Conservation (phyloP, 345 rosid species). For the Brassica carinata region DNA sequence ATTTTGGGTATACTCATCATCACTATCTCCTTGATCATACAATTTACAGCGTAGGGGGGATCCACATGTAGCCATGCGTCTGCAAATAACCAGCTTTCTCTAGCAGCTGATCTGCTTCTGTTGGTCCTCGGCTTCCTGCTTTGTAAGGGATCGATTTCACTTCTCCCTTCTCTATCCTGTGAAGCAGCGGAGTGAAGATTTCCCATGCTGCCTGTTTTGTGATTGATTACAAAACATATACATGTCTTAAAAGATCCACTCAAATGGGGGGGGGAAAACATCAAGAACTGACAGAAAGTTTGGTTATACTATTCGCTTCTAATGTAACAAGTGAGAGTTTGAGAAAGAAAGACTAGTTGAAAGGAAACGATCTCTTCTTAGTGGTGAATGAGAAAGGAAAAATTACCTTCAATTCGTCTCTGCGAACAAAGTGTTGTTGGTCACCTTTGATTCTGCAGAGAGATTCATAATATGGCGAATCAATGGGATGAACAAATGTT, state of each 20-base stretch:
- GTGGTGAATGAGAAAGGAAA: not conserved
- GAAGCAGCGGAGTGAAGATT: conserved; percentile 94
- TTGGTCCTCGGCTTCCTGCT: conserved; percentile 93
- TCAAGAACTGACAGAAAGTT: not conserved
- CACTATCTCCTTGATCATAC: not conserved
- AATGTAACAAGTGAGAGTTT: too few species aligned
- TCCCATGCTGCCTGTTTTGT: conserved; percentile 89
- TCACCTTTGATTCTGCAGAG: conserved; percentile 81
- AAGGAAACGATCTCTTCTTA: too few species aligned
- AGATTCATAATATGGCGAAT: conserved; percentile 7
- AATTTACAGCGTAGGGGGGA: conserved; percentile 82
- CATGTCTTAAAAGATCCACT: not conserved
- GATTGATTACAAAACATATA: conserved; percentile 29
- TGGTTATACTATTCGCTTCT: too few species aligned
- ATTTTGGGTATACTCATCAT: not conserved
- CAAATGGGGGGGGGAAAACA: not conserved
- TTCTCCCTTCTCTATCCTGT: conserved; percentile 76
- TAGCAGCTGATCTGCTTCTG: conserved; percentile 81
- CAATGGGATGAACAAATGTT: not conserved
- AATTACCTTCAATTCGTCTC: conserved; percentile 90
- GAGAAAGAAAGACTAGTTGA: too few species aligned
- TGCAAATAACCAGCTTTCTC: conserved; percentile 81
- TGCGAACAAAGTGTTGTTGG: conserved; percentile 98
- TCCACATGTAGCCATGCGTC: conserved; percentile 97
- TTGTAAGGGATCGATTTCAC: conserved; percentile 62